Percentiles rank a stretch among this genome's conserved stretches.
Conservation (phyloP, 1,284 basidiomycete species). For the Ustilago bromivora region DNA sequence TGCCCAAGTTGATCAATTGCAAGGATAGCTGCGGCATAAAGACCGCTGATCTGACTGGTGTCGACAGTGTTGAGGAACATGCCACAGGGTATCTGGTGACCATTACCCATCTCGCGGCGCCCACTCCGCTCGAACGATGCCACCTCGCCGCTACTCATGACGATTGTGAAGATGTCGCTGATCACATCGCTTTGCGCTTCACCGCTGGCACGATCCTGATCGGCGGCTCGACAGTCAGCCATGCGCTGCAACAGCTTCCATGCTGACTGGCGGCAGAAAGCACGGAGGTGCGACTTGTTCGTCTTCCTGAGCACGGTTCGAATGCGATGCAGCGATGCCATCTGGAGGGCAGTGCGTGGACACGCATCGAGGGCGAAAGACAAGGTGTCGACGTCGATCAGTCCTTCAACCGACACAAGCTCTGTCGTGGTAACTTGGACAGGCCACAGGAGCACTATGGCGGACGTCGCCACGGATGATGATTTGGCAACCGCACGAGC, state of each 20-base stretch:
- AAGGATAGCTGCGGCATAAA: slow-evolving; percentile 24
- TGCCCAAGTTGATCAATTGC: slow-evolving; percentile 18
- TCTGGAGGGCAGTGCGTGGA: slow-evolving; percentile 35
- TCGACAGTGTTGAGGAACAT: slow-evolving; percentile 13
- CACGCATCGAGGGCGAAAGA: slow-evolving; percentile 77
- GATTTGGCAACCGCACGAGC: slow-evolving; percentile 23
- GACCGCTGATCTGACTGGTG: slow-evolving; percentile 9
- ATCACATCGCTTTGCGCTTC: slow-evolving; percentile 30
- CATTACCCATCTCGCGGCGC: not conserved
- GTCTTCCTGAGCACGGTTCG: slow-evolving; percentile 21
- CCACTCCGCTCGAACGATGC: slow-evolving; percentile 11
- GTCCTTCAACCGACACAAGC: slow-evolving; percentile 18
- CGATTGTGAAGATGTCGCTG: slow-evolving; percentile 32
- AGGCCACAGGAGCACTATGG: slow-evolving; percentile 29
- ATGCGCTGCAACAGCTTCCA: slow-evolving; percentile 34
- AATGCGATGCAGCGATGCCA: slow-evolving; percentile 32
- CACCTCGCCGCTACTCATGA: slow-evolving; percentile 16
- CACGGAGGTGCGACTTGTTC: not conserved
- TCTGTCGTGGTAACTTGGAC: slow-evolving; percentile 18
- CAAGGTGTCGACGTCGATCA: slow-evolving; percentile 30
- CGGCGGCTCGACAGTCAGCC: not conserved
- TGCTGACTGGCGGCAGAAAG: slow-evolving; percentile 18
- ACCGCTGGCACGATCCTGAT: not conserved
- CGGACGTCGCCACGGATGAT: slow-evolving; percentile 30
- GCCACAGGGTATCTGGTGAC: not conserved